Evolutionary conservation across 2,329 filamentous ascomycete species (phyloP).

Genomic region (Raffaelea deltoideospora): DNA sequence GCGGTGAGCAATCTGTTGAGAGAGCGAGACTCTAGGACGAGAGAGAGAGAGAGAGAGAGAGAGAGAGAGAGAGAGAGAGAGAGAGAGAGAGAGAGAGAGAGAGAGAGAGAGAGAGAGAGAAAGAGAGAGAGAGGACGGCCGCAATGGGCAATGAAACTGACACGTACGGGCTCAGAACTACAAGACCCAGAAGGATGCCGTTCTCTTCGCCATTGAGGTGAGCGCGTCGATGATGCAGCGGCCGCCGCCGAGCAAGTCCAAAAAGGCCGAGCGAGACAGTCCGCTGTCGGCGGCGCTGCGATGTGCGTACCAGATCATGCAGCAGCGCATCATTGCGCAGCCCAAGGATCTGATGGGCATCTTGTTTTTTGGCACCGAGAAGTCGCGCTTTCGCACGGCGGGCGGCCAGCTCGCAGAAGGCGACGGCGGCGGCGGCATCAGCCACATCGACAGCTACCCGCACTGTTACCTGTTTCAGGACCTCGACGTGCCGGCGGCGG

Average conservation of each 20-base stretch:
- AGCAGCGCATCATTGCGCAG: constrained; percentile 94
- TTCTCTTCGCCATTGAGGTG: constrained; percentile 90
- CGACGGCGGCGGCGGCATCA: not conserved
- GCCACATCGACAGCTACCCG: constrained; percentile 51
- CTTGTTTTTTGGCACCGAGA: constrained; percentile 75
- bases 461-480: constrained; percentile 88
- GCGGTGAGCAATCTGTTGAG: constrained; percentile 7
- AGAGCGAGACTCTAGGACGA: constrained; percentile 1
- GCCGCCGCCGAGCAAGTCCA: constrained; percentile 54
- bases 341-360: constrained; percentile 97
- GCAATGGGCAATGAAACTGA: not conserved
- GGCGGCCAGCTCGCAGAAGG: not conserved
- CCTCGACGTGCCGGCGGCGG: constrained; percentile 71
- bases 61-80: too few species aligned
- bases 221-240: constrained; percentile 70
- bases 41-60: too few species aligned
- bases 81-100: too few species aligned
- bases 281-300: constrained; percentile 74
- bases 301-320: constrained; percentile 89
- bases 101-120: too few species aligned
- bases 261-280: constrained; percentile 65
- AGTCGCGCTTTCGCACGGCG: constrained; percentile 54
- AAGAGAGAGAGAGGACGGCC: not conserved
- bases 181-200: constrained; percentile 88
- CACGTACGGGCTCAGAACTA: constrained; percentile 45